These are phyloP conservation scores for Gossypium anomalum DNA, from an alignment of 345 rosid species.

Conservation along the genomic window DNA sequence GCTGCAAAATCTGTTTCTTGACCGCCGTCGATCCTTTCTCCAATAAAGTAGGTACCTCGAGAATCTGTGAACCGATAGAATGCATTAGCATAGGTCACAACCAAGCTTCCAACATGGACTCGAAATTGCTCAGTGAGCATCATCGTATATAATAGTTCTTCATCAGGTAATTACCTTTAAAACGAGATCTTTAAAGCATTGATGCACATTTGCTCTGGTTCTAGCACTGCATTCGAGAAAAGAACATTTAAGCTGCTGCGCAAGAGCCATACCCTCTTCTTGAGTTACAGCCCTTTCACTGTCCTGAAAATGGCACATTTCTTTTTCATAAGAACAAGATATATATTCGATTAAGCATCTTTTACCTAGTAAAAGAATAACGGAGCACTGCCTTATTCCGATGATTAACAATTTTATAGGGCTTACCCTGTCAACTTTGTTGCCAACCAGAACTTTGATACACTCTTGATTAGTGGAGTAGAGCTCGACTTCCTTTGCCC, in stretches of 20 bases:
- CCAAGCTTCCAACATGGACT: background rate
- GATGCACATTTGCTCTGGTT: constrained; percentile 62
- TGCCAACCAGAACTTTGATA: constrained; percentile 12
- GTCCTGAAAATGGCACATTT: constrained; percentile 41
- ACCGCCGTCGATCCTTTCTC: constrained; percentile 68
- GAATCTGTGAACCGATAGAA: constrained; percentile 37
- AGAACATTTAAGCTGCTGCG: constrained; percentile 55
- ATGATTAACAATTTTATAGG: background rate
- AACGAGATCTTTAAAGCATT: constrained; percentile 65
- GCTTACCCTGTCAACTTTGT: constrained; percentile 14
- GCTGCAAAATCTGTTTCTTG: constrained; percentile 45
- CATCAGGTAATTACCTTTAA: constrained; percentile 44
- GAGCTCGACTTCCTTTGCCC: constrained; percentile 87
- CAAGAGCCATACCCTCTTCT: constrained; percentile 87
- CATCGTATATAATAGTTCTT: background rate
- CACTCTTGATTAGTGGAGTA: constrained; percentile 30
- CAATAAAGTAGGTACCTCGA: constrained; percentile 67
- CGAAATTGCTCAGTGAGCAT: background rate
- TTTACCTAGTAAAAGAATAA: background rate
- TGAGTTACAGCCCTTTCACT: constrained; percentile 70
- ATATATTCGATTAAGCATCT: background rate
- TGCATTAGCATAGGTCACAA: constrained; percentile 5
- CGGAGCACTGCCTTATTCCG: background rate
- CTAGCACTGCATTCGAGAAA: constrained; percentile 88
- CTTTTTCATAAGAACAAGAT: background rate